Evolutionary conservation across 257 asterid genomes (phyloP).

Genomic region (Solanum okadae): DNA sequence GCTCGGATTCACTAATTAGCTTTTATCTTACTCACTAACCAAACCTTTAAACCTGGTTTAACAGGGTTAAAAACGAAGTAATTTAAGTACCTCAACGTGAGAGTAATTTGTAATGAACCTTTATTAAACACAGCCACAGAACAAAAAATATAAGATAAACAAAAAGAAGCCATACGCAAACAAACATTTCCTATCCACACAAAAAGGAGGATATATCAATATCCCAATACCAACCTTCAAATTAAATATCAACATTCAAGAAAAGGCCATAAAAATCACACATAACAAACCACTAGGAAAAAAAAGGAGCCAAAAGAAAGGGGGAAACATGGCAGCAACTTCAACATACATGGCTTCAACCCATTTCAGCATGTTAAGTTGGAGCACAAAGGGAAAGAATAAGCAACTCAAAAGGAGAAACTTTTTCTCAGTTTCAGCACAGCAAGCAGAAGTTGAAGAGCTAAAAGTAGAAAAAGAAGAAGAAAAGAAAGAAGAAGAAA

Average conservation of each 20-base stretch:
- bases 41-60: not conserved
- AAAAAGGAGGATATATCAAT: not conserved
- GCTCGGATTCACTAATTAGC: not conserved
- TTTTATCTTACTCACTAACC: not conserved
- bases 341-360: conserved; percentile 46
- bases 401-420: conserved; percentile 17
- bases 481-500: not conserved
- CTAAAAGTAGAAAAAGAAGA: conserved; percentile 7
- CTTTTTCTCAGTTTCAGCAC: conserved; percentile 34
- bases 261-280: not conserved
- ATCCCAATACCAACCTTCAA: not conserved
- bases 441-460: conserved; percentile 33
- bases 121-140: not conserved
- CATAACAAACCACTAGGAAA: not conserved
- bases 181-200: not conserved
- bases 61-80: not conserved
- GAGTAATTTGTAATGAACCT: not conserved
- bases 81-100: not conserved
- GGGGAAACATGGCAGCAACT: conserved; percentile 46
- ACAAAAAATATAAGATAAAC: not conserved
- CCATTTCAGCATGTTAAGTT: conserved; percentile 42
- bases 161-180: not conserved
- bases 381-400: conserved; percentile 17
- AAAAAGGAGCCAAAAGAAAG: not conserved
- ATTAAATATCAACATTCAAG: not conserved